These are phyloP conservation scores for Poronia punctata DNA, from an alignment of 495 filamentous ascomycete species.

Conservation along the genomic window DNA sequence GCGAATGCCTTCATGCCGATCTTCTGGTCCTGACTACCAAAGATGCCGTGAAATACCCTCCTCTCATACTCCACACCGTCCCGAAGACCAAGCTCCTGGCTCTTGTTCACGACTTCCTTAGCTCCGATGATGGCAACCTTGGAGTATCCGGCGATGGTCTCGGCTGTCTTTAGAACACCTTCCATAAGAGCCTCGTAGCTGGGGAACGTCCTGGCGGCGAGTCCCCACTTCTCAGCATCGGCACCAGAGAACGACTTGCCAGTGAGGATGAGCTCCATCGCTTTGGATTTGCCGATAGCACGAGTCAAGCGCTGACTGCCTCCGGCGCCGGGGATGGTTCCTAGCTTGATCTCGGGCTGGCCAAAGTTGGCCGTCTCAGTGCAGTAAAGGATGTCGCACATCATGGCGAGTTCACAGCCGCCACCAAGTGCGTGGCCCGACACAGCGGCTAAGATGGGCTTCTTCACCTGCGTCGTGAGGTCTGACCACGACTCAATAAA, in stretches of 20 bases:
- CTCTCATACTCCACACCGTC: slow-evolving; percentile 95
- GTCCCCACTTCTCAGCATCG: slow-evolving; percentile 84
- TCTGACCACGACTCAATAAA: slow-evolving; percentile 93
- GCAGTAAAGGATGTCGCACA: slow-evolving; percentile 93
- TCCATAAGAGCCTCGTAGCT: slow-evolving; percentile 75
- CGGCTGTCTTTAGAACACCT: slow-evolving; percentile 70
- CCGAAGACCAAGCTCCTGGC: slow-evolving; percentile 74
- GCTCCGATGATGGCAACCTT: slow-evolving; percentile 77
- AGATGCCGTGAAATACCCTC: slow-evolving; percentile 82
- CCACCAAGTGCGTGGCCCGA: slow-evolving; percentile 91
- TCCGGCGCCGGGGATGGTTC: slow-evolving; percentile 85
- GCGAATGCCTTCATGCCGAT: slow-evolving; percentile 95
- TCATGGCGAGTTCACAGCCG: slow-evolving; percentile 95
- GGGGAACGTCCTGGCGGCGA: slow-evolving; percentile 78
- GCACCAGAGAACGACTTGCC: slow-evolving; percentile 72
- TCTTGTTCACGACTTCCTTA: slow-evolving; percentile 98
- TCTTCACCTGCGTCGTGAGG: slow-evolving; percentile 73
- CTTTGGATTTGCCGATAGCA: slow-evolving; percentile 79
- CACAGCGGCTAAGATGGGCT: slow-evolving; percentile 88
- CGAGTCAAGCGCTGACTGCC: slow-evolving; percentile 83
- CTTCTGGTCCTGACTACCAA: slow-evolving; percentile 94
- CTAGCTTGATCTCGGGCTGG: slow-evolving; percentile 93
- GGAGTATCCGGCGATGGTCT: slow-evolving; percentile 77
- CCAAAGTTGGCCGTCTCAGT: slow-evolving; percentile 77
- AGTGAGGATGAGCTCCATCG: slow-evolving; percentile 93